Evolutionary conservation across 352 stramenopile species (phyloP), one percentile per base, ranked within the genome.

Genomic region (Pythium diclinum): DNA sequence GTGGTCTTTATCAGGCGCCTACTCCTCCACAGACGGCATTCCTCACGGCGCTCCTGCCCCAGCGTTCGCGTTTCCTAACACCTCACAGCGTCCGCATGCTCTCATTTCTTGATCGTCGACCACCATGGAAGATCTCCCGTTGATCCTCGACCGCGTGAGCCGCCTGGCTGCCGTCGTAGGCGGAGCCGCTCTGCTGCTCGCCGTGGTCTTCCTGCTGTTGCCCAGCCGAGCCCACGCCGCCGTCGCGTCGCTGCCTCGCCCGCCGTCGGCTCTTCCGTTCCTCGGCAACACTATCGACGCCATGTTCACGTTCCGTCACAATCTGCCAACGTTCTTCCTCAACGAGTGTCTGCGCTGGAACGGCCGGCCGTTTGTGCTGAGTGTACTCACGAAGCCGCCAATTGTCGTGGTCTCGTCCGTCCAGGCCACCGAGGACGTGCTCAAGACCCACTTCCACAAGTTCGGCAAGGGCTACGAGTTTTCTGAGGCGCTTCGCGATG

Each of bases 381-480:
- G 63, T 1, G 68, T 81, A 28, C 63, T 81, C 0, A 76, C 71
- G 0, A 63, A 63, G 32, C 55, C 74, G 4, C 67, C 68, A 9
- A 79, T 60, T 3, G 65, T 88, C 40, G 63, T 88, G 28, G 7
- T 88, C 0, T 74, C 65, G 6, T 76, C 68, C 0, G 65, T 71
- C 5, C 61, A 77, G 47, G 55, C 64, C 11, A 69, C 85, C 6
- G 72, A 85, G 34, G 77, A 88, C 51, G 67, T 82, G 17, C 59
- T 82, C 28, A 77, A 78, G 59, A 76, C 64, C 17, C 77, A 92
- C 46, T 84, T 88, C 56, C 68, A 87, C 42, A 76, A 83, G 52
- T 95, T 94, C 46, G 69, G 74, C 9, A 89, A 91, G 47, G 82
- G 76, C 1, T 44, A 63, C 2, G 47, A 56, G 6, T 72, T 76